These are phyloP conservation scores for Boletus smithii DNA, from an alignment of 1,284 basidiomycete genomes.

Conservation along the genomic window DNA sequence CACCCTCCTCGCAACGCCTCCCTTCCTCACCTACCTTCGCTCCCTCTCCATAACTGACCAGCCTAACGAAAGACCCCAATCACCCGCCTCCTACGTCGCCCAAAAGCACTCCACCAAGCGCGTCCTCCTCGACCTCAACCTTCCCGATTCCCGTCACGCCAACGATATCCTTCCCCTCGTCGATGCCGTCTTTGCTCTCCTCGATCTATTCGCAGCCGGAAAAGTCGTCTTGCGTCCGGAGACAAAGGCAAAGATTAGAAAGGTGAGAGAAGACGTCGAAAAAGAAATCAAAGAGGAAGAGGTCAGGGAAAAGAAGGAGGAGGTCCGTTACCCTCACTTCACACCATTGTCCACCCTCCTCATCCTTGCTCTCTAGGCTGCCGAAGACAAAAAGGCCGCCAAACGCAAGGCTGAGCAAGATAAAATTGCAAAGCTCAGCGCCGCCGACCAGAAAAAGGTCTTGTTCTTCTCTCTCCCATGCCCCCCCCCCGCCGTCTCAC, in stretches of 20 bases:
- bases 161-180: conserved; percentile 56
- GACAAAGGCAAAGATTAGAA: conserved; percentile 72
- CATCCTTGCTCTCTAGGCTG: conserved; percentile 36
- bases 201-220: conserved; percentile 56
- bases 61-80: conserved; percentile 62
- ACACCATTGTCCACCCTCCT: neutral
- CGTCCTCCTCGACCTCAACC: conserved; percentile 62
- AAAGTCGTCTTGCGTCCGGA: conserved; percentile 71
- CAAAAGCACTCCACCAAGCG: conserved; percentile 54
- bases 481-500: neutral
- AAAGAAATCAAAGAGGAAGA: conserved; percentile 65
- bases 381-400: conserved; percentile 65
- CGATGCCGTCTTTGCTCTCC: conserved; percentile 65
- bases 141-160: conserved; percentile 51
- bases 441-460: conserved; percentile 82
- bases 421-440: conserved; percentile 65
- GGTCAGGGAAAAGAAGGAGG: conserved; percentile 68
- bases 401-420: conserved; percentile 76
- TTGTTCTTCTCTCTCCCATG: neutral
- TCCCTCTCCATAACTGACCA: conserved; percentile 82
- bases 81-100: conserved; percentile 32
- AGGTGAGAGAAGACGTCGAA: conserved; percentile 66
- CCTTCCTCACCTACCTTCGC: conserved; percentile 72
- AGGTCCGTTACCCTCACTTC: conserved; percentile 40
- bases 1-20: conserved; percentile 59